phyloP scores from a whole-genome alignment of 2,329 filamentous ascomycete species.

The Aspergillus japonicus region DNA sequence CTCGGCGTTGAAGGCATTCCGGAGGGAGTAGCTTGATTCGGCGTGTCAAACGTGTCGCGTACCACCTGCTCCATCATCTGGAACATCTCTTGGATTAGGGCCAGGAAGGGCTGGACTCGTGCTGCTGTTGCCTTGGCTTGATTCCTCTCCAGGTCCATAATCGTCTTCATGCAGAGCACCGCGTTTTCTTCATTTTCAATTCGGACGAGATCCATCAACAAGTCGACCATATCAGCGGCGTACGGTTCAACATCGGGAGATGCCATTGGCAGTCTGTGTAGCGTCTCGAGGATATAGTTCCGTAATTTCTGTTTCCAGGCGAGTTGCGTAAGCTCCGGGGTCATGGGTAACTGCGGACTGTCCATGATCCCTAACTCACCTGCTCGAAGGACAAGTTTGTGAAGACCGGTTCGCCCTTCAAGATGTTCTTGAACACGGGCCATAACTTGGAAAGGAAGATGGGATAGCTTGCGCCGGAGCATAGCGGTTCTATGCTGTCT shows the following conservation, averaged over 20 bases:
- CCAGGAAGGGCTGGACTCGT: slow-evolving; percentile 85
- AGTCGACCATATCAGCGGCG: slow-evolving; percentile 82
- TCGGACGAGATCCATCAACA: slow-evolving; percentile 83
- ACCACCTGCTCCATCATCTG: slow-evolving; percentile 92
- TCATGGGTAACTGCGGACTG: neutral
- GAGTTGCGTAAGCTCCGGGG: slow-evolving; percentile 1
- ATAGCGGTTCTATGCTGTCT: slow-evolving; percentile 81
- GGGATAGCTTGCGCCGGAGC: slow-evolving; percentile 74
- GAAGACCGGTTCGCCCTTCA: slow-evolving; percentile 85
- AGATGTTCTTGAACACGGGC: slow-evolving; percentile 81
- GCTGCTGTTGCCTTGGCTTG: slow-evolving; percentile 78
- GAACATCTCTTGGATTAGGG: slow-evolving; percentile 92
- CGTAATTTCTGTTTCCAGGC: slow-evolving; percentile 67
- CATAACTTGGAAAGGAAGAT: slow-evolving; percentile 83
- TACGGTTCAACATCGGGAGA: slow-evolving; percentile 84
- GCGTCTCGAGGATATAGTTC: slow-evolving; percentile 88
- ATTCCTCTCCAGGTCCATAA: slow-evolving; percentile 93
- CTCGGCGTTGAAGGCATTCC: slow-evolving; percentile 54
- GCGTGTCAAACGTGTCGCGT: slow-evolving; percentile 88
- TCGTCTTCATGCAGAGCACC: slow-evolving; percentile 95
- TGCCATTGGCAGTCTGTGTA: slow-evolving; percentile 78
- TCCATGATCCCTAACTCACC: slow-evolving; percentile 50
- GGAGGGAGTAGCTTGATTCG: slow-evolving; percentile 55
- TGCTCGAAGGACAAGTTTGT: slow-evolving; percentile 88
- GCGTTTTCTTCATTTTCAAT: slow-evolving; percentile 98